Conservation (phyloP, 2,329 filamentous ascomycete genomes). For the Talaromyces marneffei region DNA sequence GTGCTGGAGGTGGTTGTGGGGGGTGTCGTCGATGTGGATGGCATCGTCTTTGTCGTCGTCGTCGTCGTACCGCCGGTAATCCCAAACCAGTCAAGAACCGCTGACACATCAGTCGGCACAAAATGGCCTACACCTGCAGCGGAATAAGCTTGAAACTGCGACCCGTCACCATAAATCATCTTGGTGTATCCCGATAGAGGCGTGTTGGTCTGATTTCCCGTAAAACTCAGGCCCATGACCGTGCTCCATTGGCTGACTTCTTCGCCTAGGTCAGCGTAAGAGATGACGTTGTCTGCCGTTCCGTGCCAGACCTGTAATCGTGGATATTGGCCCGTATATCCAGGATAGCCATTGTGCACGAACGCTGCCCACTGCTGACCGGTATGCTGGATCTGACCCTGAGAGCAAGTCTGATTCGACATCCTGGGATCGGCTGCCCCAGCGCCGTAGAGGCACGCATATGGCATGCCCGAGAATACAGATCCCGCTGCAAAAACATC, state of each 20-base stretch:
- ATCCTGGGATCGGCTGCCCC: not conserved
- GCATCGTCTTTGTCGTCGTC: not conserved
- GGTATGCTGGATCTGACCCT: not conserved
- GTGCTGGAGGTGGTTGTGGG: not conserved
- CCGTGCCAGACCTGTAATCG: slow-evolving; percentile 10
- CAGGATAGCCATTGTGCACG: slow-evolving; percentile 8
- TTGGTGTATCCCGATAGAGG: slow-evolving; percentile 2
- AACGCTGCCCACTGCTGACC: slow-evolving; percentile 2
- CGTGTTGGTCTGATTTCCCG: not conserved
- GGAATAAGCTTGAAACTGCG: not conserved
- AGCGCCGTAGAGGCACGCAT: slow-evolving; percentile 1
- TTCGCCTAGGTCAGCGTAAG: not conserved
- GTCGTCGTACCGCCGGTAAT: not conserved
- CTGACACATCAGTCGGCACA: not conserved
- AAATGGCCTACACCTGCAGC: slow-evolving; percentile 3
- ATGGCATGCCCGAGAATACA: slow-evolving; percentile 7
- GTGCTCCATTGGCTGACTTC: slow-evolving; percentile 7
- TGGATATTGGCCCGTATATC: slow-evolving; percentile 4
- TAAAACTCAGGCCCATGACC: not conserved
- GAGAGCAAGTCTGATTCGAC: slow-evolving; percentile 6
- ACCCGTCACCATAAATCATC: slow-evolving; percentile 1
- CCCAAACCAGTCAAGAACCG: slow-evolving; percentile 6
- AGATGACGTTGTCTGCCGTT: slow-evolving; percentile 5
- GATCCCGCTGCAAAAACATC: slow-evolving; percentile 9
- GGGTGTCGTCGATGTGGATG: not conserved